A percentile compares a stretch with the other conserved stretches of the same genome.
Evolutionary conservation across 306 rosid genomes (phyloP).

Genomic region (Rosa chinensis): DNA sequence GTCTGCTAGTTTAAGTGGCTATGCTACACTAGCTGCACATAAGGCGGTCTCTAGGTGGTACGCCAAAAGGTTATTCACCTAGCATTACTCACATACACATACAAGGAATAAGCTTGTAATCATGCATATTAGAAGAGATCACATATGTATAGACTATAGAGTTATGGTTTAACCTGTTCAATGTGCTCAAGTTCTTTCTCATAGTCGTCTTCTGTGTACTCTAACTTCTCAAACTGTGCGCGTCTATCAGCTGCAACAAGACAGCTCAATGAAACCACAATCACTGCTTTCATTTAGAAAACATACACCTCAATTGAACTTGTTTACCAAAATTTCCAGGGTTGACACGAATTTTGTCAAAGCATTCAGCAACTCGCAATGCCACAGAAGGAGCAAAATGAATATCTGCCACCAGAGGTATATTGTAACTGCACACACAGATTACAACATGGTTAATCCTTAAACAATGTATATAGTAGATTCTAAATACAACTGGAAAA

Average conservation of each 20-base stretch:
- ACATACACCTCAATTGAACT: background rate
- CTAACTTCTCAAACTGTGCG: constrained; percentile 88
- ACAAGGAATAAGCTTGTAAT: background rate
- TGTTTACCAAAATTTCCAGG: constrained; percentile 85
- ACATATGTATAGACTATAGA: constrained; percentile 12
- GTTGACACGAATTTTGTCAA: constrained; percentile 93
- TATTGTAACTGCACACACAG: constrained; percentile 61
- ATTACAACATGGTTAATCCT: constrained; percentile 21
- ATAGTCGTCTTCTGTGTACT: constrained; percentile 91
- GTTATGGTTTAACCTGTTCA: constrained; percentile 59
- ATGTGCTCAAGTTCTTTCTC: constrained; percentile 98
- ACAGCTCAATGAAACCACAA: constrained; percentile 33
- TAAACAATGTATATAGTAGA: constrained; percentile 2
- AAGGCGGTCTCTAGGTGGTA: background rate
- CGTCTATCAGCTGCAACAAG: constrained; percentile 87
- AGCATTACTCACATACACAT: background rate
- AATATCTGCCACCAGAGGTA: constrained; percentile 87
- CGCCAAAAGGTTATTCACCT: background rate
- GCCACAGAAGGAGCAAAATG: constrained; percentile 91
- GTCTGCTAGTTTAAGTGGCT: background rate
- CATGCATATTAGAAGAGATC: background rate
- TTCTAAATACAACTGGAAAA: constrained; percentile 14
- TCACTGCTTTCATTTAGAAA: background rate
- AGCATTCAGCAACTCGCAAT: constrained; percentile 86
- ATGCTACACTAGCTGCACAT: background rate